phyloP scores from a whole-genome alignment of 495 filamentous ascomycete species.

The Penicillium coffeae region DNA sequence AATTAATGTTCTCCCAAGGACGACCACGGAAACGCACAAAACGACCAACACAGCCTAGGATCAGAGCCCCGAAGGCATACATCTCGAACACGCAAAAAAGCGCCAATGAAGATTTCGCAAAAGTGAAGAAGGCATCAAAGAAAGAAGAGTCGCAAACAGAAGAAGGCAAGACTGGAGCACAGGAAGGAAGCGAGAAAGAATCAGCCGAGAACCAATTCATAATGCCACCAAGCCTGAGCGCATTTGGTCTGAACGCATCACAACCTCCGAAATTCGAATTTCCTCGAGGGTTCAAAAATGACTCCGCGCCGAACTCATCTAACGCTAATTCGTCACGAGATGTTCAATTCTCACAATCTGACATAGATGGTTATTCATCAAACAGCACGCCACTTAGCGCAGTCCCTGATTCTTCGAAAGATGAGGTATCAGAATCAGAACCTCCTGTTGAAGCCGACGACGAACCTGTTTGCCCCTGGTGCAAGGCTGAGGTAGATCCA shows the following conservation, averaged over 20 bases:
- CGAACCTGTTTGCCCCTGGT: conserved; percentile 60
- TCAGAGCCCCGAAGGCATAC: not conserved
- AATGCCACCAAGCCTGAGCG: not conserved
- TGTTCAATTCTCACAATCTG: not conserved
- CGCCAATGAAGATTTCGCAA: not conserved
- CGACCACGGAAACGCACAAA: not conserved
- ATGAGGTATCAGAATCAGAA: conserved; percentile 3
- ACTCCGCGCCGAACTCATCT: conserved; percentile 23
- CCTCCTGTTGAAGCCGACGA: not conserved
- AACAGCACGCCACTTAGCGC: conserved; percentile 13
- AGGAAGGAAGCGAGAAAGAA: no score
- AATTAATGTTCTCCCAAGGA: not conserved
- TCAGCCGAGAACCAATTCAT: not conserved
- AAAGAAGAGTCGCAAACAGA: not conserved
- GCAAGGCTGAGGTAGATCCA: conserved; percentile 55
- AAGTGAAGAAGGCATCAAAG: not conserved
- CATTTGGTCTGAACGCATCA: not conserved
- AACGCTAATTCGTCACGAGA: not conserved
- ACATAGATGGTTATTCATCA: not conserved
- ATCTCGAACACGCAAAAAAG: not conserved
- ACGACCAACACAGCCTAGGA: not conserved
- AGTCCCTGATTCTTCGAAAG: conserved; percentile 2
- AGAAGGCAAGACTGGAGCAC: no score
- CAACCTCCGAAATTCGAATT: conserved; percentile 19
- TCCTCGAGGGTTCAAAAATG: conserved; percentile 17